Evolutionary conservation across 148 eudicot genomes (phyloP), one percentile per base, ranked within the genome.

Genomic region (Gaultheria prostrata): DNA sequence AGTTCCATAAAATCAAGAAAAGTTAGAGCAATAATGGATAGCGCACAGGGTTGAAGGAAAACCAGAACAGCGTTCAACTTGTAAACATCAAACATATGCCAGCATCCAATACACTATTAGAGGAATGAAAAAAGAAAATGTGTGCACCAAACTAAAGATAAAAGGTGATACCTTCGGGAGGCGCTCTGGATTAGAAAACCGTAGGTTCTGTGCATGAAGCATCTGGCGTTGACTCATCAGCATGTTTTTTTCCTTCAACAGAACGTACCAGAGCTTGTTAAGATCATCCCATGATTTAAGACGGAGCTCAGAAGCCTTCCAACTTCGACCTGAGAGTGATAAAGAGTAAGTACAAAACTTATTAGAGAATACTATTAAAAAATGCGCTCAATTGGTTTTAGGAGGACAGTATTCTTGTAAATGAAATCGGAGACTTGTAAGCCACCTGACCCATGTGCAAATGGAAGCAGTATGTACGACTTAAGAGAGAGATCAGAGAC

Each of bases 211-310:
- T 71, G 98, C 91, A 83, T 93, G 85, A 84, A 95, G 97, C 98
- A 95, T 94, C 88, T 95, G 97, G 10, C 94, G 91, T 75, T 94
- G 98, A 79, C 95, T 91, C 98, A 95, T 95, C 85, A 95, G 86
- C 98, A 95, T 92, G 85, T 94, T 95, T 76, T 93, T 94, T 86
- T 95, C 98, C 91, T 95, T 94, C 88, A 94, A 78, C 48, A 94
- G 92, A 78, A 95, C 95, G 89, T 93, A 94, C 98, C 98, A 95
- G 8, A 95, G 89, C 90, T 93, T 95, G 73, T 94, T 82, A 30
- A 95, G 97, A 89, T 94, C 98, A 70, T 95, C 98, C 97, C 98
- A 94, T 50, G 98, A 95, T 88, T 95, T 95, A 56, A 94, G 95
- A 53, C 98, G 98, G 79, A 94, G 88, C 82, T 94, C 98, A 82